Evolutionary conservation across 148 eudicot genomes (phyloP).

Genomic region (Amaranthus hypochondriacus): DNA sequence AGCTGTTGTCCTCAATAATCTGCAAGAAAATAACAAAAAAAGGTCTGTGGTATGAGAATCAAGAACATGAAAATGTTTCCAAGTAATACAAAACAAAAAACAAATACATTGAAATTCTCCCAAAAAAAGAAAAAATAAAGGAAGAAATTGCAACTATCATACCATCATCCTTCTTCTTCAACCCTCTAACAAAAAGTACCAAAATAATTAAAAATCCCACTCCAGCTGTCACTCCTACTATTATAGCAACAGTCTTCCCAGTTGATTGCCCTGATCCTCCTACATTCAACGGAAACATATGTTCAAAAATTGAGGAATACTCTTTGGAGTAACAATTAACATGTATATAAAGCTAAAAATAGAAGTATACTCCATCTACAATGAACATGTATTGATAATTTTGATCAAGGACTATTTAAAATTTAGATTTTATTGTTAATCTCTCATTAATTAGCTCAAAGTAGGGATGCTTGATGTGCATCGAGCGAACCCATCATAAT

Average conservation of each 20-base stretch:
- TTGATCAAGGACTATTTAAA: too few species aligned
- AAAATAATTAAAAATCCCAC: constrained; percentile 76
- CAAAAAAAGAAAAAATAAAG: too few species aligned
- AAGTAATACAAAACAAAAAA: background rate
- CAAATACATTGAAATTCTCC: background rate
- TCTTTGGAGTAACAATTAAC: too few species aligned
- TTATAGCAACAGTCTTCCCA: constrained; percentile 89
- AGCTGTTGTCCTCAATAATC: constrained; percentile 50
- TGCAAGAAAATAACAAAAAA: constrained; percentile 38
- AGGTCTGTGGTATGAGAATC: background rate
- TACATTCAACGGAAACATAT: too few species aligned
- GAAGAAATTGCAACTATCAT: constrained; percentile 2
- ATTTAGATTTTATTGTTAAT: too few species aligned
- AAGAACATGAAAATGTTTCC: background rate
- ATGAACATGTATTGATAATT: too few species aligned
- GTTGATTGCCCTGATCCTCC: constrained; percentile 65
- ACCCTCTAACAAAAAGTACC: constrained; percentile 62
- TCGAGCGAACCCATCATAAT: too few species aligned
- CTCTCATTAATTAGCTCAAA: too few species aligned
- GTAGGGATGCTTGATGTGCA: too few species aligned
- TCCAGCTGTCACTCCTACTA: constrained; percentile 88
- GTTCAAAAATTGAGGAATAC: too few species aligned
- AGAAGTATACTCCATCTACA: too few species aligned
- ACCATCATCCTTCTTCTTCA: constrained; percentile 87
- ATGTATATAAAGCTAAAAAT: too few species aligned